Evolutionary conservation across 164 flowering plant genomes (phyloP).

Genomic region (Magnolia sinica): DNA sequence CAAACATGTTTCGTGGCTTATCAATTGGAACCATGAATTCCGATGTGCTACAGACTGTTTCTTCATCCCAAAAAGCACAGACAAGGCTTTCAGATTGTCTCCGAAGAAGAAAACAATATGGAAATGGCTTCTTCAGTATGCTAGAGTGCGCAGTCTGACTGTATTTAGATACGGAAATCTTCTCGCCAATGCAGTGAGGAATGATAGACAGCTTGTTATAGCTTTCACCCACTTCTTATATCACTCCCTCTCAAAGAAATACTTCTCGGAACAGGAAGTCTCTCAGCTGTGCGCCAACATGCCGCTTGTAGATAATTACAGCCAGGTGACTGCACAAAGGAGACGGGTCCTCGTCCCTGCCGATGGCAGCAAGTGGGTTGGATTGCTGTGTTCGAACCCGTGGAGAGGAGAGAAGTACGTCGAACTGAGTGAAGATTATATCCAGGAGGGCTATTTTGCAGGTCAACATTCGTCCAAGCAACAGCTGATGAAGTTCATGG

Average conservation of each 20-base stretch:
- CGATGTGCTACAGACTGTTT: conserved; percentile 6
- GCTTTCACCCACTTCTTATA: conserved; percentile 27
- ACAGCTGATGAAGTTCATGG: conserved; percentile 36
- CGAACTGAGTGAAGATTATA: conserved; percentile 51
- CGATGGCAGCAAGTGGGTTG: conserved; percentile 55
- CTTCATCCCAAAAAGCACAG: conserved; percentile 16
- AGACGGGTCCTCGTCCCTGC: conserved; percentile 60
- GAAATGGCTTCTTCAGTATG: conserved; percentile 15
- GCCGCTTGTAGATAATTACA: conserved; percentile 50
- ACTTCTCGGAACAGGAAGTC: conserved; percentile 20
- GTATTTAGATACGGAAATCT: not conserved
- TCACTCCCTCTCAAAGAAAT: conserved; percentile 29
- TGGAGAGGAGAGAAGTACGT: conserved; percentile 42
- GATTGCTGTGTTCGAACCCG: conserved; percentile 49
- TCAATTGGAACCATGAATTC: conserved; percentile 24
- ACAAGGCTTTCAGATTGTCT: conserved; percentile 4
- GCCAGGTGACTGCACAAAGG: conserved; percentile 17
- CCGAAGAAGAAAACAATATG: not conserved
- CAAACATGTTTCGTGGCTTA: conserved; percentile 16
- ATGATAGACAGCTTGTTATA: conserved; percentile 10
- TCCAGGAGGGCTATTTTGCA: conserved; percentile 31
- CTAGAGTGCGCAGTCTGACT: not conserved
- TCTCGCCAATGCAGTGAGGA: not conserved
- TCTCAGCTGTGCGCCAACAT: conserved; percentile 26
- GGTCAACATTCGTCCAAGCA: conserved; percentile 23